Conservation (phyloP, 78 protist species). For the Dictyostelium purpureum region DNA sequence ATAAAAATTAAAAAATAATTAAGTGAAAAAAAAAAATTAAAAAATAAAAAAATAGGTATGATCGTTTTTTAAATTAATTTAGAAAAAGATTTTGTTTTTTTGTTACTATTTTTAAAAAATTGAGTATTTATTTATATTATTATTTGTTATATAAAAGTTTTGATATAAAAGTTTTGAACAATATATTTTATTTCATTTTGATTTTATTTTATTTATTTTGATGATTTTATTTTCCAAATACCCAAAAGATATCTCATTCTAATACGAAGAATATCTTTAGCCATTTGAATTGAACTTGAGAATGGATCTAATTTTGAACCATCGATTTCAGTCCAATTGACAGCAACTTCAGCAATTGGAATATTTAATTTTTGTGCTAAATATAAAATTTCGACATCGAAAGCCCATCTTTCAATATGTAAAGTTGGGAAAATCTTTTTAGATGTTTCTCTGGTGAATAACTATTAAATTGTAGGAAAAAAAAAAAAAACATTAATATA, state of each 20-base stretch:
- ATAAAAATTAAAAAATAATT: too few relatives aligned
- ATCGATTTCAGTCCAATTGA: conserved; percentile 86
- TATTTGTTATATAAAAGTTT: background rate
- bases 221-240: conserved; percentile 78
- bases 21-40: too few relatives aligned
- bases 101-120: background rate
- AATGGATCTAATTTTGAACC: conserved; percentile 87
- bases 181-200: background rate
- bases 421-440: conserved; percentile 29
- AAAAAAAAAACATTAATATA: background rate
- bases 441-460: conserved; percentile 80
- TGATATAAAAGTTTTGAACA: too few relatives aligned
- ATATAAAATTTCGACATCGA: conserved; percentile 83
- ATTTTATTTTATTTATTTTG: background rate
- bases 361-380: conserved; percentile 68
- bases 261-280: conserved; percentile 81
- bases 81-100: background rate
- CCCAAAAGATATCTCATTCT: conserved; percentile 77
- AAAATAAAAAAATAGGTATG: too few relatives aligned
- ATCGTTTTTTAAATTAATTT: too few relatives aligned
- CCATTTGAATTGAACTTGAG: conserved; percentile 82
- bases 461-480: conserved; percentile 1
- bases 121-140: background rate
- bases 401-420: conserved; percentile 84
- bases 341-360: conserved; percentile 72